A percentile compares a stretch with the other conserved stretches of the same genome.
phyloP scores from a whole-genome alignment of 495 filamentous ascomycete genomes.

The Staphylotrichum tortipilum region DNA sequence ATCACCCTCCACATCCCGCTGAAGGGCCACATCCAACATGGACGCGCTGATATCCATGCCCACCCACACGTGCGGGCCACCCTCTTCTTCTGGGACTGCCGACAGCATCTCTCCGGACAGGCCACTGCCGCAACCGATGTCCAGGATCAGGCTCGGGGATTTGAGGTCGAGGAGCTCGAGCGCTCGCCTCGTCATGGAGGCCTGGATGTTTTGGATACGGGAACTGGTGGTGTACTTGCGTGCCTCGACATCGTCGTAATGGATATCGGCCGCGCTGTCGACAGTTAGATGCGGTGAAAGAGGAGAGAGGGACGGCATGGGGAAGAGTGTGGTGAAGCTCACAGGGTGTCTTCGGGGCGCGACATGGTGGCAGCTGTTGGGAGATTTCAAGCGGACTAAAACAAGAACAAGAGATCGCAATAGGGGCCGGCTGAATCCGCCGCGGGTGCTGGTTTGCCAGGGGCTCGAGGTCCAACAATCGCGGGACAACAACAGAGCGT shows the following conservation, averaged over 20 bases:
- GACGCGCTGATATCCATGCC: conserved; percentile 90
- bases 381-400: too few species aligned
- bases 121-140: conserved; percentile 90
- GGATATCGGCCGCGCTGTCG: conserved; percentile 79
- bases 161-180: conserved; percentile 78
- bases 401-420: neutral
- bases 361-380: conserved; percentile 56
- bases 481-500: too few species aligned
- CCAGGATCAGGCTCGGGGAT: conserved; percentile 79
- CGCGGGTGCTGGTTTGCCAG: too few species aligned
- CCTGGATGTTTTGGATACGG: conserved; percentile 89
- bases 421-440: neutral
- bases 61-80: conserved; percentile 84
- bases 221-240: conserved; percentile 96
- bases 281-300: conserved; percentile 9
- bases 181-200: conserved; percentile 85
- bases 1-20: conserved; percentile 88
- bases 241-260: conserved; percentile 92
- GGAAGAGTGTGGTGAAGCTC: conserved; percentile 10
- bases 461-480: neutral
- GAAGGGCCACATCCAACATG: conserved; percentile 87
- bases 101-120: conserved; percentile 91
- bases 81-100: conserved; percentile 51
- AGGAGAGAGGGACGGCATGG: too few species aligned
- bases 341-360: conserved; percentile 91